Base-by-base conservation (phyloP, 2,329 filamentous ascomycete genomes). In the Graphiopsis chlorocephala region DNA sequence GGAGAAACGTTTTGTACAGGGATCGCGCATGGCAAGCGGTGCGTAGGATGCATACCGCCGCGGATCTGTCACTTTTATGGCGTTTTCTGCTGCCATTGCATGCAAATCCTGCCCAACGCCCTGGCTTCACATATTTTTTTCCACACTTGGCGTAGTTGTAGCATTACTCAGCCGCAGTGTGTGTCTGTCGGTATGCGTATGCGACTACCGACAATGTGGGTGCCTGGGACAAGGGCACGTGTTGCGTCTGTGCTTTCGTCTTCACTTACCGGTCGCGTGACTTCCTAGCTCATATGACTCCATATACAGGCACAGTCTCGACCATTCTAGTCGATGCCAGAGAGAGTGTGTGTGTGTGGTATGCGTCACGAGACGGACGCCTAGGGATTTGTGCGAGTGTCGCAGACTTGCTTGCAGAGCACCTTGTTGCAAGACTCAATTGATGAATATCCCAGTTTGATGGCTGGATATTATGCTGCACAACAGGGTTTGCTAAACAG, bases 1-100 rank as follows among this genome's bases (percentile, higher is more conserved):
- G 28, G 17, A 53, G 58, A 50, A 62, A 62, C 60, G 60, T 55
- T 50, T 42, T 53, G n/a, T 61, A 42, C 59, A 61, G 59, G 59
- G 59, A 53, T 61, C 33, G 29, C 17, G 59, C 59, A 62, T 62
- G 48, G 33, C 47, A 25, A 15, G 29, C 35, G 29, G 15, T 52
- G 59, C 47, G 59, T 33, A 47, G 48, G 33, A 55, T 42, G 48
- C 48, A 33, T 45, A 50, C 53, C 31, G 60, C 60, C 59, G 47
- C 31, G 48, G 23, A 62, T 62, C 42, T 26, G 28, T 58, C 23
- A 15, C 23, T 25, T 50, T 20, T 23, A 33, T 35, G 53, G 53
- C 53, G 12, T 33, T 56, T 38, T 7, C 17, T 35, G 20, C 53
- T 58, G 55, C 55, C 25, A 45, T 58, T 58, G 50, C 55, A n/a